These are phyloP conservation scores for Penicillium salamii DNA, from an alignment of 495 filamentous ascomycete species.

Conservation along the genomic window DNA sequence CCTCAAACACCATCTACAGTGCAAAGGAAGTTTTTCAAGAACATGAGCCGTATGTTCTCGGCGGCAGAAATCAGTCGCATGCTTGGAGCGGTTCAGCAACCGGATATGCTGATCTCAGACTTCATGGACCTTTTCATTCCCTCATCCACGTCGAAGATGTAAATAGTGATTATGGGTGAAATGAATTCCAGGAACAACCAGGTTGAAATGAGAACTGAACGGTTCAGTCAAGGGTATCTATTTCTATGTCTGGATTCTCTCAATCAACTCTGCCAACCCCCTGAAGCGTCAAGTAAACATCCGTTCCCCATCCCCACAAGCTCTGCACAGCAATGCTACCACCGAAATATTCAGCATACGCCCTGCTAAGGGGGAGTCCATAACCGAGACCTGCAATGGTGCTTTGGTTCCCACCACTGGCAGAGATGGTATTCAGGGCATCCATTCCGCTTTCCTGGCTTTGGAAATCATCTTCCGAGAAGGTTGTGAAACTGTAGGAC, in stretches of 20 bases:
- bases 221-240: conserved; percentile 5
- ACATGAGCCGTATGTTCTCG: conserved; percentile 65
- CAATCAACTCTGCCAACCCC: conserved; percentile 70
- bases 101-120: conserved; percentile 61
- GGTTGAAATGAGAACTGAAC: no score
- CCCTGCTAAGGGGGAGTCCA: conserved; percentile 83
- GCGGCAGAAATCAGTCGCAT: conserved; percentile 63
- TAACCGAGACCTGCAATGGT: conserved; percentile 93
- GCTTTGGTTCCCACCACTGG: conserved; percentile 60
- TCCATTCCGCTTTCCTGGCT: conserved; percentile 51
- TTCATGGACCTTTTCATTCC: conserved; percentile 67
- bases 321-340: conserved; percentile 94
- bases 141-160: conserved; percentile 7
- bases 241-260: conserved; percentile 3
- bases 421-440: conserved; percentile 70
- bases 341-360: conserved; percentile 98
- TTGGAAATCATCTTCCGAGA: conserved; percentile 60
- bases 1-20: conserved; percentile 75
- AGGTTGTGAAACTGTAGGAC: conserved; percentile 96
- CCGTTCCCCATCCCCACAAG: conserved; percentile 89
- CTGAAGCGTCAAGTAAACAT: conserved; percentile 78
- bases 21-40: conserved; percentile 72
- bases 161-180: no score
- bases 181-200: no score
- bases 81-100: conserved; percentile 56